Evolutionary conservation across 345 rosid genomes (phyloP).

Genomic region (Rhodamnia rubescens): DNA sequence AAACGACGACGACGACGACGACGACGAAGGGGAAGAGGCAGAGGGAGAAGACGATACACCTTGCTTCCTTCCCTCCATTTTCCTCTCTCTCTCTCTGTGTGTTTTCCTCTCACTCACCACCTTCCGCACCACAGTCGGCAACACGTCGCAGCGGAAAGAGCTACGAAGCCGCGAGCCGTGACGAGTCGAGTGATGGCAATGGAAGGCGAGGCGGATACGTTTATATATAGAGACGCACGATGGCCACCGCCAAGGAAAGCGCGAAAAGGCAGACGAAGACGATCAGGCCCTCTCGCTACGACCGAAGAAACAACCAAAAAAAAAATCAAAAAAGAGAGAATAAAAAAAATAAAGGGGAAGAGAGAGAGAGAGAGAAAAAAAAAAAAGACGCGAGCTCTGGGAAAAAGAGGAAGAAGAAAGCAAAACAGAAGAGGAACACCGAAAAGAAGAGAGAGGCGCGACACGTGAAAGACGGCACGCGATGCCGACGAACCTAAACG

Average conservation of each 20-base stretch:
- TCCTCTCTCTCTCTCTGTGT: no score
- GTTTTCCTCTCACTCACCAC: not conserved
- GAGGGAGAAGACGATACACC: slow-evolving; percentile 9
- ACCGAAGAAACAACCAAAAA: not conserved
- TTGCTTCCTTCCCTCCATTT: slow-evolving; percentile 52
- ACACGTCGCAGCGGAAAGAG: not conserved
- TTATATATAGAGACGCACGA: not conserved
- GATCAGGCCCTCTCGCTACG: not conserved
- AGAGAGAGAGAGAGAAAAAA: not conserved
- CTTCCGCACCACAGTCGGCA: not conserved
- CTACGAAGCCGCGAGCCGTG: not conserved
- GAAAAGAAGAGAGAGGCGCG: not conserved
- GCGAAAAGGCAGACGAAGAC: not conserved
- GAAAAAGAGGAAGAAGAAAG: not conserved
- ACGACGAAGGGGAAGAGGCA: slow-evolving; percentile 13
- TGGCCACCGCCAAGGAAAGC: not conserved
- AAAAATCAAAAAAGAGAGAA: not conserved
- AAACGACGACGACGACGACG: slow-evolving; percentile 30
- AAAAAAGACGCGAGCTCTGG: not conserved
- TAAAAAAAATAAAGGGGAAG: not conserved
- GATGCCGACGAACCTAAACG: not conserved
- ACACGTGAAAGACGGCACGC: slow-evolving; percentile 26
- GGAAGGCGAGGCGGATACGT: not conserved
- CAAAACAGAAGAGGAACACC: not conserved
- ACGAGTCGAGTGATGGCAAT: not conserved